Percentiles rank a stretch among this genome's conserved stretches.
These are phyloP conservation scores for Adansonia gregorii DNA, from an alignment of 441 rosid species.

Conservation along the genomic window DNA sequence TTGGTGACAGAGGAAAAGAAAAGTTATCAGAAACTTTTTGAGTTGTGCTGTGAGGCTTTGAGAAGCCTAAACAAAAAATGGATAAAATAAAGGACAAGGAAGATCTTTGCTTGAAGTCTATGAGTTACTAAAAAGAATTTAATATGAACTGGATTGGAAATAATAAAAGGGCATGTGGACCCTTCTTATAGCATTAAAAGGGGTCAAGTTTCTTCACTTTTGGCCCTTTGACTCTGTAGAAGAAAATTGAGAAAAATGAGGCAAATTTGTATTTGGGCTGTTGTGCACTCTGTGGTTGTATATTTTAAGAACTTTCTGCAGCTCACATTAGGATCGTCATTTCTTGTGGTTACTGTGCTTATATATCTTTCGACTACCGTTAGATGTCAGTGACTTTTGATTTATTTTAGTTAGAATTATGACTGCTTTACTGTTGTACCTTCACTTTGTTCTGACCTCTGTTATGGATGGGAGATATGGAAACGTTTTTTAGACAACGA, in stretches of 20 bases:
- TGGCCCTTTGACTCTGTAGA: neutral
- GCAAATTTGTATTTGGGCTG: neutral
- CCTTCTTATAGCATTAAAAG: neutral
- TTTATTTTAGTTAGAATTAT: neutral
- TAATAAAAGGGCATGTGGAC: neutral
- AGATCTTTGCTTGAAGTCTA: neutral
- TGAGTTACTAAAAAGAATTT: neutral
- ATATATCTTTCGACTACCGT: neutral
- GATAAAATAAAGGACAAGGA: neutral
- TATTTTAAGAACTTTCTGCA: neutral
- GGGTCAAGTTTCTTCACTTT: neutral
- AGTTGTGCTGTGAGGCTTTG: neutral
- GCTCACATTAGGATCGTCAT: neutral
- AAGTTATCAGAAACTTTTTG: neutral
- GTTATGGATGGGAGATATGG: neutral
- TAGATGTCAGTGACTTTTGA: neutral
- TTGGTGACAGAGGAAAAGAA: neutral
- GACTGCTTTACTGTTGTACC: neutral
- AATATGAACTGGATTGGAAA: slow-evolving; percentile 5
- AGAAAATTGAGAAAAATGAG: neutral
- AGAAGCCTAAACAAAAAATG: neutral
- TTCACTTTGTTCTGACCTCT: neutral
- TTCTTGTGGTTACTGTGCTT: neutral
- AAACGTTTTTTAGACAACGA: neutral
- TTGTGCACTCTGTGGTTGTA: neutral